Conservation (phyloP, 495 filamentous ascomycete genomes). For the Aspergillus carlsbadensis region DNA sequence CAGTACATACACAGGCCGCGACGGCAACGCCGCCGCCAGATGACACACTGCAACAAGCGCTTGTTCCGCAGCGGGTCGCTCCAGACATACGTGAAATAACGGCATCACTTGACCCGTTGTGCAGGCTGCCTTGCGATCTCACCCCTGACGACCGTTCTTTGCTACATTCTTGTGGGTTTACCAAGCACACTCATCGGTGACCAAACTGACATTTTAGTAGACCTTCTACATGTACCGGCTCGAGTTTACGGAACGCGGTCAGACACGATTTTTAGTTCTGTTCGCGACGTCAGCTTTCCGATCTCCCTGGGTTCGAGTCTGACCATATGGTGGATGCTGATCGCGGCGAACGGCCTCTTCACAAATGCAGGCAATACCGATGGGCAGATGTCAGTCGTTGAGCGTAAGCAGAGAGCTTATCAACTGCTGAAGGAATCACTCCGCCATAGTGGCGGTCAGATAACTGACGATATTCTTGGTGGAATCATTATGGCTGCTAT, state of each 20-base stretch:
- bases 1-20: too few species aligned
- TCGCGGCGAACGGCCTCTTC: not conserved
- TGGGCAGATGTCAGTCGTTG: not conserved
- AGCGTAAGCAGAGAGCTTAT: not conserved
- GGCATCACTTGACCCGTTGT: not conserved
- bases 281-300: conserved; percentile 1
- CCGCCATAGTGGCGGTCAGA: not conserved
- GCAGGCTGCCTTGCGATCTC: not conserved
- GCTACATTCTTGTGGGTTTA: not conserved
- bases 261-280: not conserved
- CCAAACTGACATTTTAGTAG: not conserved
- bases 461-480: not conserved
- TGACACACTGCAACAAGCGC: too few species aligned
- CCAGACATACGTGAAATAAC: not conserved
- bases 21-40: too few species aligned
- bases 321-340: conserved; percentile 2
- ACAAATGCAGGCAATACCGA: not conserved
- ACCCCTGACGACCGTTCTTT: not conserved
- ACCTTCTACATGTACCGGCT: not conserved
- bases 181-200: not conserved
- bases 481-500: conserved; percentile 1
- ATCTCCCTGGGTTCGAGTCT: not conserved
- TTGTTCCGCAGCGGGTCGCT: not conserved
- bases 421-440: not conserved
- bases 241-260: not conserved